Percentiles rank a stretch among this genome's conserved stretches.
These are phyloP conservation scores for Ganoderma sinense DNA, from an alignment of 1,284 basidiomycete genomes.

Conservation along the genomic window DNA sequence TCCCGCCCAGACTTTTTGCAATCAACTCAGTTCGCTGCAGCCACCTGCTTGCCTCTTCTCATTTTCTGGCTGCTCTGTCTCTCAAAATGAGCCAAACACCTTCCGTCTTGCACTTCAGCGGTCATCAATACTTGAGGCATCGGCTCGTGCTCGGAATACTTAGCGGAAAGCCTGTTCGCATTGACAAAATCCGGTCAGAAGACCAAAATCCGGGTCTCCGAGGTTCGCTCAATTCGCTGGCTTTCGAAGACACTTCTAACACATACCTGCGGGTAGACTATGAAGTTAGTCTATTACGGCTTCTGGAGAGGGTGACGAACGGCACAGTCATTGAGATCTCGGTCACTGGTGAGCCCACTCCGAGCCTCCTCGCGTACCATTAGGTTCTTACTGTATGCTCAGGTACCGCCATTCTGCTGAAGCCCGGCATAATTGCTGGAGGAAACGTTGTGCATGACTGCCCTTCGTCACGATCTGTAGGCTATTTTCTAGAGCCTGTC, in stretches of 20 bases:
- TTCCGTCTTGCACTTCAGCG: conserved; percentile 66
- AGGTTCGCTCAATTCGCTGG: conserved; percentile 54
- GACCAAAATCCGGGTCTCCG: conserved; percentile 94
- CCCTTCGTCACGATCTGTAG: conserved; percentile 85
- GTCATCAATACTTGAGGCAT: conserved; percentile 86
- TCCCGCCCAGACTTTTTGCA: conserved; percentile 17
- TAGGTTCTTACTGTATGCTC: neutral
- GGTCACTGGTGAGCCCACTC: conserved; percentile 85
- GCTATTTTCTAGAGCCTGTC: conserved; percentile 94
- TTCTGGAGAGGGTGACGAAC: conserved; percentile 95
- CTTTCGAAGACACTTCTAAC: neutral
- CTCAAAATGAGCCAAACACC: conserved; percentile 49
- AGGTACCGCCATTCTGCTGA: conserved; percentile 92
- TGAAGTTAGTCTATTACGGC: conserved; percentile 90
- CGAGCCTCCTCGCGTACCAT: neutral
- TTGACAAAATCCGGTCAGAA: conserved; percentile 90
- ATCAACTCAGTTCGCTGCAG: conserved; percentile 20
- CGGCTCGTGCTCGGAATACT: conserved; percentile 90
- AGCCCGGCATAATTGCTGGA: conserved; percentile 92
- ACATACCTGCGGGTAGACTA: conserved; percentile 65
- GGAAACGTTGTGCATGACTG: conserved; percentile 89
- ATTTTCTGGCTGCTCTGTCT: conserved; percentile 1
- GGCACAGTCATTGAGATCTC: conserved; percentile 97
- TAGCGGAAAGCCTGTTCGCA: conserved; percentile 86
- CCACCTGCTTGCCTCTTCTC: neutral